Percentiles rank a stretch among this genome's conserved stretches.
phyloP scores from a whole-genome alignment of 345 rosid species.

The Eucalyptus cladocalyx region DNA sequence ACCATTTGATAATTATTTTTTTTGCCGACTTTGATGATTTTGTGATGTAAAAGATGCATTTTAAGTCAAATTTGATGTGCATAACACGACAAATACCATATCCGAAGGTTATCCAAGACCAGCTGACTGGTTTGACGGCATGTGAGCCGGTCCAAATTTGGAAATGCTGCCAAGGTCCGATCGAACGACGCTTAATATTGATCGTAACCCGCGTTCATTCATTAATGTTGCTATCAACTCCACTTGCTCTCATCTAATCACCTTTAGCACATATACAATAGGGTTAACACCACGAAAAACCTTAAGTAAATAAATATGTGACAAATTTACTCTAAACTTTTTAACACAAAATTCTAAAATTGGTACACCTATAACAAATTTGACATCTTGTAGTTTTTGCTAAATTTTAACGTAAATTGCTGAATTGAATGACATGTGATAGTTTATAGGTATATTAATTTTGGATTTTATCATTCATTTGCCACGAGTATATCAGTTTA shows the following conservation, averaged over 20 bases:
- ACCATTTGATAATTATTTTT: neutral
- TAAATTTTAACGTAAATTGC: too few relatives aligned
- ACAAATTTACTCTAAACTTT: too few relatives aligned
- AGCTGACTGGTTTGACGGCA: neutral
- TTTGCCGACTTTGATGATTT: neutral
- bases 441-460: fast-evolving
- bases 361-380: too few relatives aligned
- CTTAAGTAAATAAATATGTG: too few relatives aligned
- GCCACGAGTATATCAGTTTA: fast-evolving
- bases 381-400: fast-evolving
- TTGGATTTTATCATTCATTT: too few relatives aligned
- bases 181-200: neutral
- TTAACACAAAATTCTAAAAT: too few relatives aligned
- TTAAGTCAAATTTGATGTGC: neutral
- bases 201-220: neutral
- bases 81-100: neutral
- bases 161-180: neutral
- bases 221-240: neutral
- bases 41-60: neutral
- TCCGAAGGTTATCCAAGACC: neutral
- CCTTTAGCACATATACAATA: too few relatives aligned
- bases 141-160: neutral
- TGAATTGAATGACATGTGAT: too few relatives aligned
- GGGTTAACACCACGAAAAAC: too few relatives aligned
- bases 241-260: neutral